Conservation (phyloP, 495 filamentous ascomycete species). For the Neurospora sp. region DNA sequence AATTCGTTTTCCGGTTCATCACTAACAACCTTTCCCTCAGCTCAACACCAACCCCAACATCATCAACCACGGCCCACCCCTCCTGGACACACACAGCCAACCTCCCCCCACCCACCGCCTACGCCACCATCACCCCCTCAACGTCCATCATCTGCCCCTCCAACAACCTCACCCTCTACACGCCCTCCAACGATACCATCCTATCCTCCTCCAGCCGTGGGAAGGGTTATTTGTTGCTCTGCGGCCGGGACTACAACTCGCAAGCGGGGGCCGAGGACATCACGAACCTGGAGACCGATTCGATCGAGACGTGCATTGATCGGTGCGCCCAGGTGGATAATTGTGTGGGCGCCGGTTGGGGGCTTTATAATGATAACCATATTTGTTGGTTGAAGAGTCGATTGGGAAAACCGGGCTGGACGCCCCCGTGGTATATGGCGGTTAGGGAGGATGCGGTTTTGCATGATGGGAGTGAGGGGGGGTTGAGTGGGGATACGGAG, state of each 20-base stretch:
- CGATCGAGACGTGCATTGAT: slow-evolving; percentile 23
- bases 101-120: slow-evolving; percentile 8
- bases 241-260: slow-evolving; percentile 27
- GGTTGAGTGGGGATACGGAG: background rate
- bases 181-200: slow-evolving; percentile 1
- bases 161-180: slow-evolving; percentile 27
- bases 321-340: slow-evolving; percentile 13
- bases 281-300: slow-evolving; percentile 7
- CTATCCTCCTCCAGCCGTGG: background rate
- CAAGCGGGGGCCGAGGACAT: slow-evolving; percentile 18
- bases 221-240: slow-evolving; percentile 21
- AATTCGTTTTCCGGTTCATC: background rate
- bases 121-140: background rate
- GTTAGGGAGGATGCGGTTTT: slow-evolving; percentile 20
- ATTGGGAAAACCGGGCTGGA: slow-evolving; percentile 39
- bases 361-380: slow-evolving; percentile 16
- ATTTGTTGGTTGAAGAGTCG: slow-evolving; percentile 43
- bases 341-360: slow-evolving; percentile 30
- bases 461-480: background rate
- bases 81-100: background rate
- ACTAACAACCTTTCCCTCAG: background rate
- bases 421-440: slow-evolving; percentile 38
- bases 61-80: background rate
- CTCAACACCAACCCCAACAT: slow-evolving; percentile 1
- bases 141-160: slow-evolving; percentile 17